Base-by-base conservation (phyloP, 1,284 basidiomycete genomes). In the Fomitiporia mediterranea region DNA sequence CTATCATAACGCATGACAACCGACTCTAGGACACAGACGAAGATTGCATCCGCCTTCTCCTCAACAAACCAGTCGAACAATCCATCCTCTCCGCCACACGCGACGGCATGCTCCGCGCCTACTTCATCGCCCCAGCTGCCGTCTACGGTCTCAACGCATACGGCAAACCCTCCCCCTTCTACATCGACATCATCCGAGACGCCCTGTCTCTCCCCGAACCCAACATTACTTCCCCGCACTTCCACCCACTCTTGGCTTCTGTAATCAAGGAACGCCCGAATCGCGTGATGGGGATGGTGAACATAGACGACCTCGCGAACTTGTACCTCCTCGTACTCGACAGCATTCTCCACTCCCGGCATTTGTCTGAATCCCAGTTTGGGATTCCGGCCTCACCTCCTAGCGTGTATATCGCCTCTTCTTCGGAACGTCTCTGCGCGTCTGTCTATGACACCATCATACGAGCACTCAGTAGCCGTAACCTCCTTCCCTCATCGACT, bases 21-120 rank as follows among this genome's bases (percentile, higher is more conserved):
- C 7, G 15, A n/a, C n/a, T 53, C 46, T 55, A 61, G 28, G 51
- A 53, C 9, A 17, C 51, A 17, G 60, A 61, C 32, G 61, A 50
- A n/a, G 57, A 61, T 3, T 40, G 21, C 17, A 55, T 61, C 39
- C 51, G 11, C 19, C 38, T 7, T 56, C 59, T 43, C 48, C 51
- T 27, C 23, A 51, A 43, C 53, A 51, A 52, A 7, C 55, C 50
- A 48, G 61, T n/a, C 56, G 60, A 27, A 40, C 42, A 19, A 34
- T 51, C 30, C 44, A 59, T 25, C 15, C 19, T 59, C 6, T 6
- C 37, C 17, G 60, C 61, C 9, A 43, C 51, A 13, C 32, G 48
- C 23, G 42, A 50, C 11, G 61, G 57, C 35, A 43, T 57, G 43
- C 48, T 54, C 34, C 27, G 27, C 25, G 42, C 42, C 6, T 54